A percentile compares a stretch with the other conserved stretches of the same genome.
These are phyloP conservation scores for Aspergillus incahuasiensis DNA, from an alignment of 495 filamentous ascomycete genomes.

Conservation along the genomic window DNA sequence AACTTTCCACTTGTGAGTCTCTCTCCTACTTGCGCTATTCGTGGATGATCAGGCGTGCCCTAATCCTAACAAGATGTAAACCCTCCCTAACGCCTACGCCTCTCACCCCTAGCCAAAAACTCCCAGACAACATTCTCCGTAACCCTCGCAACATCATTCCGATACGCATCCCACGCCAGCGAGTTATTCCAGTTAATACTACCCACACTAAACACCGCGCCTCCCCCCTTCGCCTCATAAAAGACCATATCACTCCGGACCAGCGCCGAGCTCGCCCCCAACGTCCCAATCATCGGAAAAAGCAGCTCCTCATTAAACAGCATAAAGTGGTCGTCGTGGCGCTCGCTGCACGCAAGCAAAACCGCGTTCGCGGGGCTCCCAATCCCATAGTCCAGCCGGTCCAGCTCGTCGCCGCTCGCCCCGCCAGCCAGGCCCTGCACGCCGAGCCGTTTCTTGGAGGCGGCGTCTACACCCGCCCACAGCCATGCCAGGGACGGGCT, in stretches of 20 bases:
- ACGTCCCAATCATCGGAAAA: slow-evolving; percentile 26
- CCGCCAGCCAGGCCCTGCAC: neutral
- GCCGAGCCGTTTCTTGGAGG: neutral
- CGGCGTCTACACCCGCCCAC: no score
- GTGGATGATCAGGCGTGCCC: no score
- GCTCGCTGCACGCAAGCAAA: slow-evolving; percentile 23
- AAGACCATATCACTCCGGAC: neutral
- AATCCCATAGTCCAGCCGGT: slow-evolving; percentile 23
- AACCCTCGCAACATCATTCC: neutral
- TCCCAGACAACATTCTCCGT: slow-evolving; percentile 2
- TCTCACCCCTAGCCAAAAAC: slow-evolving; percentile 1
- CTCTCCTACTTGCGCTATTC: no score
- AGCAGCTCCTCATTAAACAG: slow-evolving; percentile 28
- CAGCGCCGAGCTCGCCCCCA: neutral
- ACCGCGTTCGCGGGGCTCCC: slow-evolving; percentile 24
- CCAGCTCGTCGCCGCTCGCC: slow-evolving; percentile 25
- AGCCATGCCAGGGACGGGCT: no score
- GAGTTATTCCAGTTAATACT: slow-evolving; percentile 10
- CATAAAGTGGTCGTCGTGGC: slow-evolving; percentile 25
- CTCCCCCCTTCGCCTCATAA: slow-evolving; percentile 1
- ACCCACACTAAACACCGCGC: slow-evolving; percentile 4
- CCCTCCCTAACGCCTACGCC: no score
- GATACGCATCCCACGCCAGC: slow-evolving; percentile 1
- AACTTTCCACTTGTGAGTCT: no score
- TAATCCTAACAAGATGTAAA: no score